Percentiles rank a stretch among this genome's conserved stretches.
These are phyloP conservation scores for Chalara sp. DNA, from an alignment of 2,329 filamentous ascomycete species.

Conservation along the genomic window DNA sequence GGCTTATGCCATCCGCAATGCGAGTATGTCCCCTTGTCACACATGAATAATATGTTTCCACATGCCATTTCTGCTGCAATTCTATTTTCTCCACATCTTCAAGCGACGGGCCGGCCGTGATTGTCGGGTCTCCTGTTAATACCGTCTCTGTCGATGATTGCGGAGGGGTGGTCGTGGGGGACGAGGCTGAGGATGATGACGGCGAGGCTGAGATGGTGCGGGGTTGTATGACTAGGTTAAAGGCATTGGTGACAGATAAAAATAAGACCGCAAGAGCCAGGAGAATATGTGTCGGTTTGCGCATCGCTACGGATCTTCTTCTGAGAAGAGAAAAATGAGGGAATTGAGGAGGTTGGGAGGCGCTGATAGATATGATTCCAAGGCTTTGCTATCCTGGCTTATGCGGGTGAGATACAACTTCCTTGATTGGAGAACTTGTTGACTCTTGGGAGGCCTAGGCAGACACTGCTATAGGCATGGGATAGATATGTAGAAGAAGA, in stretches of 20 bases:
- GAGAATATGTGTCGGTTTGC: not conserved
- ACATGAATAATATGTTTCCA: slow-evolving; percentile 24
- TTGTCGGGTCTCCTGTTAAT: slow-evolving; percentile 1
- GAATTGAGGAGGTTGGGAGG: not conserved
- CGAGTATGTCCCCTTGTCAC: slow-evolving; percentile 12
- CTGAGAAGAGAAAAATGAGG: not conserved
- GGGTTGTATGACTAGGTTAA: not conserved
- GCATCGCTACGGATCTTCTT: not conserved
- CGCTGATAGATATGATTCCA: too few species aligned
- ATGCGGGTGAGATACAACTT: too few species aligned
- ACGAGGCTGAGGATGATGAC: slow-evolving; percentile 2
- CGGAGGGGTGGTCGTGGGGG: not conserved
- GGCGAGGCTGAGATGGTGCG: not conserved
- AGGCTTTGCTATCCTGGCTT: too few species aligned
- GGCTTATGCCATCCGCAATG: slow-evolving; percentile 25
- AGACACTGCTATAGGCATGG: too few species aligned
- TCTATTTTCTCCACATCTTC: slow-evolving; percentile 2
- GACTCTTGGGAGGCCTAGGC: too few species aligned
- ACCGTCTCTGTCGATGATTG: not conserved
- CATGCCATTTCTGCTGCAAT: slow-evolving; percentile 22
- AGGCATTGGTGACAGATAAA: not conserved
- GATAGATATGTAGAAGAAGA: too few species aligned
- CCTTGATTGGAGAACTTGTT: too few species aligned
- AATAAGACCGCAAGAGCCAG: not conserved
- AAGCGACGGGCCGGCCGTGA: slow-evolving; percentile 10